These are phyloP conservation scores for Phytopythium litorale DNA, from an alignment of 352 stramenopile genomes.

Conservation along the genomic window DNA sequence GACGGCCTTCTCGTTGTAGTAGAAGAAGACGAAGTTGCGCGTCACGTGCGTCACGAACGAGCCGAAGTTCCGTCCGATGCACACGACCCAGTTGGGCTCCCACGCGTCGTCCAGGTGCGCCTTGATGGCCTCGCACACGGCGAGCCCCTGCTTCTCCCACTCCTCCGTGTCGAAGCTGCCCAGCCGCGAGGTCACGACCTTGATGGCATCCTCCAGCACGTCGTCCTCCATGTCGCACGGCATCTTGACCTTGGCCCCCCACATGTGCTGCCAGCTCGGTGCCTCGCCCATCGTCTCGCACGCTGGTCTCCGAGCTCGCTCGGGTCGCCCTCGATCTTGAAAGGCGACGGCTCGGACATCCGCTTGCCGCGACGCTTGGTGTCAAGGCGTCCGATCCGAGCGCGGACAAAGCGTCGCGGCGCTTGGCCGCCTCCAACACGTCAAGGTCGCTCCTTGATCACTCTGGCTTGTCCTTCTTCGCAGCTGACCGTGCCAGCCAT, in stretches of 20 bases:
- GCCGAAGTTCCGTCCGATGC: conserved; percentile 91
- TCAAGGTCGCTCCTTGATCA: not conserved
- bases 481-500: not conserved
- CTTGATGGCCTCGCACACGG: conserved; percentile 79
- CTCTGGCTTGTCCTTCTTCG: not conserved
- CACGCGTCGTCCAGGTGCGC: conserved; percentile 69
- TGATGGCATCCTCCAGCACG: conserved; percentile 83
- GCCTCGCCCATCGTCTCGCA: conserved; percentile 27
- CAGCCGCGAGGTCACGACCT: conserved; percentile 36
- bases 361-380: not conserved
- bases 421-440: not conserved
- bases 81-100: conserved; percentile 84
- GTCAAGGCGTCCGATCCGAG: not conserved
- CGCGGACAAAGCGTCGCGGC: not conserved
- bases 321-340: not conserved
- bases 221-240: conserved; percentile 88
- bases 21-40: conserved; percentile 91
- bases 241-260: conserved; percentile 85
- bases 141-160: conserved; percentile 77
- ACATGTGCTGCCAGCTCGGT: conserved; percentile 86
- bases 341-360: no score
- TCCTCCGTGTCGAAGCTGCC: conserved; percentile 75
- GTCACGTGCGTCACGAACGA: conserved; percentile 93
- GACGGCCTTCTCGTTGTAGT: conserved; percentile 84
- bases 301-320: not conserved